phyloP scores from a whole-genome alignment of 192 early-diverging fungal species.

The Haplosporangium gracile region DNA sequence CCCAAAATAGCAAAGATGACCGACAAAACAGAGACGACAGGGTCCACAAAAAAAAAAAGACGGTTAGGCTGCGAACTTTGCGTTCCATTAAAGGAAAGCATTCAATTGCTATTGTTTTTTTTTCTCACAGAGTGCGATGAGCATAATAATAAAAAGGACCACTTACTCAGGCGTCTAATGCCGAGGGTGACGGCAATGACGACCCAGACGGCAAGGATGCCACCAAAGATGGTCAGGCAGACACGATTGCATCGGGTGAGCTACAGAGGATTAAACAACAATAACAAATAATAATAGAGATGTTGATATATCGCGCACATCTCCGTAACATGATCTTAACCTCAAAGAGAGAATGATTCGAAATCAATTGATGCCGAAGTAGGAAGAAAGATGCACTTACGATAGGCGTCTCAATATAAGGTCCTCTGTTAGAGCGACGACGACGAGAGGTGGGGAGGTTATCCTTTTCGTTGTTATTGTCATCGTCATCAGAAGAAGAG shows the following conservation, averaged over 20 bases:
- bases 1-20: neutral
- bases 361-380: too few relatives aligned
- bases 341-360: too few relatives aligned
- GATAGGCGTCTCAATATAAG: neutral
- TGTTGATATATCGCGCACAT: too few relatives aligned
- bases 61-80: neutral
- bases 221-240: slow-evolving; percentile 27
- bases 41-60: neutral
- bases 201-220: slow-evolving; percentile 33
- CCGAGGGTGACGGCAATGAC: slow-evolving; percentile 40
- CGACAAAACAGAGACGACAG: neutral
- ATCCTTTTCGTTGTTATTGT: slow-evolving; percentile 18
- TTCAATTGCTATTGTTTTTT: neutral
- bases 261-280: neutral
- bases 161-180: slow-evolving; percentile 37
- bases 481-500: slow-evolving; percentile 18
- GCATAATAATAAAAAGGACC: neutral
- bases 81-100: slow-evolving; percentile 3
- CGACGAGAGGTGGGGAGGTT: neutral
- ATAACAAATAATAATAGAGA: neutral
- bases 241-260: slow-evolving; percentile 45
- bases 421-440: neutral
- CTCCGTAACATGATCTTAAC: too few relatives aligned
- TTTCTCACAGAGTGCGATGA: neutral
- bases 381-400: neutral